Evolutionary conservation across 2,329 filamentous ascomycete species (phyloP), one percentile per base, ranked within the genome.

Genomic region (Plectosphaerella sp.): DNA sequence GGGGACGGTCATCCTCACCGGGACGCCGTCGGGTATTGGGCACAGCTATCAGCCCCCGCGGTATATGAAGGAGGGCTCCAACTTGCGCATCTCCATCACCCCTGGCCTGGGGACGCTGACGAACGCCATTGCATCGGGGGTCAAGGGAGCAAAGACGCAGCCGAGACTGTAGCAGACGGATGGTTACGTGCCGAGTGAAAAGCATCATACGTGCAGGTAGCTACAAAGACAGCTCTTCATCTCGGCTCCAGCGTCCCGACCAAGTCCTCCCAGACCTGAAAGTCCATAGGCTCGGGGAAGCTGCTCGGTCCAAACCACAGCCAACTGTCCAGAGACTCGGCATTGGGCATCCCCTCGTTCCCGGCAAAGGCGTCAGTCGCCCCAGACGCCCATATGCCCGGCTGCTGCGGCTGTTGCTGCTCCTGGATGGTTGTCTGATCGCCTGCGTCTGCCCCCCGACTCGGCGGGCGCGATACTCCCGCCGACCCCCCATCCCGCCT

Each of bases 1-100:
- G 0, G 63, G 63, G 2, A 64, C 62, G 2, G 58, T 64, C 4
- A 64, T 65, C 11, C 47, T 64, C 52, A 65, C 63, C 1, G 62
- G 62, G 1, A 64, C 63, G 1, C 62, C 63, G 7, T 56, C 59
- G 35, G 59, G 59, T 1, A 59, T 60, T 14, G 59, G 41, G 3
- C 57, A 60, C 25, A 57, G 59, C 50, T 49, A 55, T 25, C 48
- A 24, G 20, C 59, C 59, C 14, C 59, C 58, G 0, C 49, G 51
- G 18, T 61, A 60, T 22, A 43, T 61, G 9, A 52, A 51, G 20
- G 47, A 53, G 1, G 58, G 59, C 1, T 56, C 57, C 3, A 54
- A 54, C 15, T 42, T 58, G 5, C 42, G 50, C 4, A 52, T 61
- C 9, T 50, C 48, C 5, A 63, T 62, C 48, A 55, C 52, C 33